Evolutionary conservation across 768 basidiomycete species (phyloP).

Genomic region (Boletus speciosus): DNA sequence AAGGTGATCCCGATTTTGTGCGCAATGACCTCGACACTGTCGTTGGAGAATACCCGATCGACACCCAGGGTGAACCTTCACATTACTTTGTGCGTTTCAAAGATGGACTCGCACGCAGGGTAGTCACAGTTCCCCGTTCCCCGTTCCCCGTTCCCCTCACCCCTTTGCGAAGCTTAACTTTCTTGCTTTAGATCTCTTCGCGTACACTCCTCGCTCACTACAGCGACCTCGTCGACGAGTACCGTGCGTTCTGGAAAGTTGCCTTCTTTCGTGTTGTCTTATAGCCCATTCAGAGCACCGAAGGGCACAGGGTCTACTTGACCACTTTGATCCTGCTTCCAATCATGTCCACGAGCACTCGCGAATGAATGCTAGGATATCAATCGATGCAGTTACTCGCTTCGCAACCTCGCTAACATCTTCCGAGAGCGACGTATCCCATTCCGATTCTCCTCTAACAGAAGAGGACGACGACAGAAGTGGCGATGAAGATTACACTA

Average conservation of each 20-base stretch:
- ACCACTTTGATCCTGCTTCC: constrained; percentile 59
- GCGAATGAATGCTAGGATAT: constrained; percentile 43
- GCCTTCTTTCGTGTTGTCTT: constrained; percentile 2
- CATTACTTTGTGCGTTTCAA: constrained; percentile 62
- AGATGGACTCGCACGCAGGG: constrained; percentile 58
- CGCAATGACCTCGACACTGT: constrained; percentile 41
- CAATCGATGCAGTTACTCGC: constrained; percentile 21
- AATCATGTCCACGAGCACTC: constrained; percentile 53
- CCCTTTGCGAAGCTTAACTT: not conserved
- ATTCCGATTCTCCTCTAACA: constrained; percentile 19
- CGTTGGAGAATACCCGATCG: constrained; percentile 51
- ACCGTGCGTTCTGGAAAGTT: constrained; percentile 41
- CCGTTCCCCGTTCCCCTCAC: not conserved
- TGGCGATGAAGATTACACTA: constrained; percentile 10
- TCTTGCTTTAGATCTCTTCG: constrained; percentile 40
- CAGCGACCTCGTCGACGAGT: constrained; percentile 49
- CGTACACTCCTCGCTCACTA: constrained; percentile 37
- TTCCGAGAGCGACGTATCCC: constrained; percentile 12
- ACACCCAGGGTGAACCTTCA: constrained; percentile 28
- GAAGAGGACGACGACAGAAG: constrained; percentile 28
- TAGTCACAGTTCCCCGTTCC: constrained; percentile 27
- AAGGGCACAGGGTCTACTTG: constrained; percentile 41
- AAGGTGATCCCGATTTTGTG: constrained; percentile 33
- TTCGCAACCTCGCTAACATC: constrained; percentile 1
- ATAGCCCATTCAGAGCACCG: constrained; percentile 39